phyloP scores from a whole-genome alignment of 176 grass and related monocot species.

The Chrysopogon serrulatus region DNA sequence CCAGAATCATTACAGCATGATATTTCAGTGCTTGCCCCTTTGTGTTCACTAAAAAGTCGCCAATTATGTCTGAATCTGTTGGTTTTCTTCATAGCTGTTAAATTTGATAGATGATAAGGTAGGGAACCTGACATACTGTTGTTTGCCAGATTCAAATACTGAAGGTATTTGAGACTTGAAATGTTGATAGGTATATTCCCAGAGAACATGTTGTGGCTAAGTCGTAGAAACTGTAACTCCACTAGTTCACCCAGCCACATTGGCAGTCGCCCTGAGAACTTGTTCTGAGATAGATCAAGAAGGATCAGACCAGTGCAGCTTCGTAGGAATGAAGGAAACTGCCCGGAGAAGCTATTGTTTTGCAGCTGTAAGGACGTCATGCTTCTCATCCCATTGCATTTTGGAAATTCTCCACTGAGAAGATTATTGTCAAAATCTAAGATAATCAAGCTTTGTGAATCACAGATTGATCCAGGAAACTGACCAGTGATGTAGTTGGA shows the following conservation, averaged over 20 bases:
- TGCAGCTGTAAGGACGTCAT: neutral
- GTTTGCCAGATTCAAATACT: slow-evolving; percentile 9
- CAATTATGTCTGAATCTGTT: no score
- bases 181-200: slow-evolving; percentile 22
- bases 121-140: slow-evolving; percentile 31
- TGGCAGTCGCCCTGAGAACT: no score
- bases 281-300: no score
- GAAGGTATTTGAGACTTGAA: neutral
- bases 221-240: neutral
- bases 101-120: neutral
- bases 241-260: slow-evolving; percentile 25
- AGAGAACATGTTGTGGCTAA: slow-evolving; percentile 35
- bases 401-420: neutral
- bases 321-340: no score
- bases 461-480: slow-evolving; percentile 10
- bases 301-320: no score
- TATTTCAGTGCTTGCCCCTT: neutral
- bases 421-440: slow-evolving; percentile 17
- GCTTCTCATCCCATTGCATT: neutral
- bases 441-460: neutral
- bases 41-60: neutral
- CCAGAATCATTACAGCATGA: neutral
- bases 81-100: neutral
- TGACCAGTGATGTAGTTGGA: slow-evolving; percentile 17
- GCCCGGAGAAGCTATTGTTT: slow-evolving; percentile 25